These are phyloP conservation scores for Cryptosporidium viatorum DNA, from an alignment of 169 alveolate species.

Conservation along the genomic window DNA sequence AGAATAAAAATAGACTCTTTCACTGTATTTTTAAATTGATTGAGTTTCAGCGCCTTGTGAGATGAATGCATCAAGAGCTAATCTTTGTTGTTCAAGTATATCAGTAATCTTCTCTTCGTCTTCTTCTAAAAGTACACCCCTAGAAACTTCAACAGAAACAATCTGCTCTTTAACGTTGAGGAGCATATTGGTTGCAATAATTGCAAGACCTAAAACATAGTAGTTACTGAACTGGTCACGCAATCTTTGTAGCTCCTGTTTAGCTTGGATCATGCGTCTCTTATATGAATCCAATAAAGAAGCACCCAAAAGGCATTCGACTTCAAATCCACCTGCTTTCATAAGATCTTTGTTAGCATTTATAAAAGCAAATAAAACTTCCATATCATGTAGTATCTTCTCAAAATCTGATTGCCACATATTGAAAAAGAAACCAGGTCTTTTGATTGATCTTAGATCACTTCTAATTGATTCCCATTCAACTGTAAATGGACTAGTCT, in stretches of 20 bases:
- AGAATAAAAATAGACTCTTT: background rate
- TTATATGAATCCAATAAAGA: conserved; percentile 64
- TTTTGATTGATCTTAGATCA: conserved; percentile 47
- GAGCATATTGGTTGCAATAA: conserved; percentile 68
- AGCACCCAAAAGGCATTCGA: conserved; percentile 70
- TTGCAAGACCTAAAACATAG: conserved; percentile 59
- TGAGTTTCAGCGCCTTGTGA: conserved; percentile 73
- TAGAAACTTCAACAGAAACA: conserved; percentile 67
- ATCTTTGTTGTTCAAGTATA: conserved; percentile 74
- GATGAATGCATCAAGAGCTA: conserved; percentile 69
- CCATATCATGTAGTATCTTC: conserved; percentile 65
- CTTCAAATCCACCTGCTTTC: conserved; percentile 76
- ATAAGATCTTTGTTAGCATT: conserved; percentile 68
- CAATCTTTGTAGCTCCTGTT: conserved; percentile 58
- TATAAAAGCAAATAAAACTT: conserved; percentile 69
- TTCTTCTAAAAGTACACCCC: conserved; percentile 75
- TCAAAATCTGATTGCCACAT: conserved; percentile 75
- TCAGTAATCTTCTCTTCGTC: conserved; percentile 73
- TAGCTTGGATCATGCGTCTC: conserved; percentile 73
- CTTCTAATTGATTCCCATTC: conserved; percentile 75
- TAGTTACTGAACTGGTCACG: conserved; percentile 51
- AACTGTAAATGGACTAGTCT: conserved; percentile 58
- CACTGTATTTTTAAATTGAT: conserved; percentile 15
- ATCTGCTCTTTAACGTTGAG: conserved; percentile 72
- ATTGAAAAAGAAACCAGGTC: conserved; percentile 32